phyloP scores from a whole-genome alignment of 345 rosid species.

The Luvunga scandens region DNA sequence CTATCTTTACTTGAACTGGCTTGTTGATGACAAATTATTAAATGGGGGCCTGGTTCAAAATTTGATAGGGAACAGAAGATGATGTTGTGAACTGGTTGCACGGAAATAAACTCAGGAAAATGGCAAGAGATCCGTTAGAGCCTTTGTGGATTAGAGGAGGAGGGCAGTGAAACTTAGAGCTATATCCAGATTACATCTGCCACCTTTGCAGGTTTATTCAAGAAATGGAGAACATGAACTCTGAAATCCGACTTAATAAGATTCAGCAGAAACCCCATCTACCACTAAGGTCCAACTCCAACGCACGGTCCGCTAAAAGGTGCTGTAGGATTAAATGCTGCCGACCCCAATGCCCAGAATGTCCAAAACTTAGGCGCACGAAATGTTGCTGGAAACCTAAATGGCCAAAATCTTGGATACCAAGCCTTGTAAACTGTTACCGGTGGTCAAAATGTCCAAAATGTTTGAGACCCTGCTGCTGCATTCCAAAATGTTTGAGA shows the following conservation, averaged over 20 bases:
- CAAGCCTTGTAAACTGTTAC: slow-evolving; percentile 44
- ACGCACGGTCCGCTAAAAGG: slow-evolving; percentile 5
- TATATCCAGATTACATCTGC: slow-evolving; percentile 84
- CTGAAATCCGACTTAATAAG: slow-evolving; percentile 65
- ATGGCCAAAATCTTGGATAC: slow-evolving; percentile 44
- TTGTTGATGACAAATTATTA: neutral
- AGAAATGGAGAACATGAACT: slow-evolving; percentile 84
- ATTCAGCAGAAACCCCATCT: slow-evolving; percentile 51
- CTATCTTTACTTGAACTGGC: neutral
- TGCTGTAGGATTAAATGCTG: slow-evolving; percentile 54
- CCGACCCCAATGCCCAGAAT: slow-evolving; percentile 41
- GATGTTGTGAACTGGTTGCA: slow-evolving; percentile 98
- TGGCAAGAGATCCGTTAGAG: slow-evolving; percentile 84
- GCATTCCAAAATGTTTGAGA: slow-evolving; percentile 18
- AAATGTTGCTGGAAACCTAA: slow-evolving; percentile 30
- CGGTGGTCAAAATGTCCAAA: slow-evolving; percentile 41
- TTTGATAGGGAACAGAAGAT: slow-evolving; percentile 79
- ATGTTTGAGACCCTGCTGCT: slow-evolving; percentile 25
- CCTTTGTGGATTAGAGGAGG: slow-evolving; percentile 99
- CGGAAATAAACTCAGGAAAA: slow-evolving; percentile 85
- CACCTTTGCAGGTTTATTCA: slow-evolving; percentile 77
- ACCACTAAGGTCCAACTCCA: slow-evolving; percentile 32
- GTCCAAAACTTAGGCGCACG: slow-evolving; percentile 26
- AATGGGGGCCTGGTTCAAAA: neutral
- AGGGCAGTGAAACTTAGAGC: slow-evolving; percentile 95